Evolutionary conservation across 2,329 filamentous ascomycete species (phyloP), one percentile per base, ranked within the genome.

Genomic region (Fusarium sp.): DNA sequence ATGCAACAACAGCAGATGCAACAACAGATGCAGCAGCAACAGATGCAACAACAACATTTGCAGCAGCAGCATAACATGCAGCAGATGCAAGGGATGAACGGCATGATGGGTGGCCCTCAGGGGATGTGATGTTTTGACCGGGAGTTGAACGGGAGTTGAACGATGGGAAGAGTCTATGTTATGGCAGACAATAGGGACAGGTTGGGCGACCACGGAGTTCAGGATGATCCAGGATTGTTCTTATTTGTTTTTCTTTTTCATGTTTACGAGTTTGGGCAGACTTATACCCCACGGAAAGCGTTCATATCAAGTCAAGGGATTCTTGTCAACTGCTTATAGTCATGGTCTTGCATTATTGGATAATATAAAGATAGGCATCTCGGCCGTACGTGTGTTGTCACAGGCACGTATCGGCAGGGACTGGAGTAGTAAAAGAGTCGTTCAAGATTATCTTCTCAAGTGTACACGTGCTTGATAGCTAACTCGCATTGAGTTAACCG

Each of bases 31-130:
- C 78, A 80, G 45, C 74, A 75, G 37, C 66, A 69, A 25, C 76
- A 76, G 32, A 71, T 72, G 47, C 72, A 73, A 6, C 67, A 69
- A 12, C 57, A 65, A 40, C 70, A 73, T 13, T 46, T 71, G 57
- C 71, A 73, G 11, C 76, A 78, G 25, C 75, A 78, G 44, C 72
- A 73, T n/a, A 71, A 74, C n/a, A 57, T 73, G 62, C 72, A 74
- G n/a, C 71, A 73, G 29, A 71, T 74, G 67, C 71, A 74, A 24
- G 70, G 71, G 30, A 71, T 73, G 69, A 71, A 83, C 56, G 81
- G 83, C 27, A 87, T 88, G 83, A 86, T 86, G 84, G 83, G 82
- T 13, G 82, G 82, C 14, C 80, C 81, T 22, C 83, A 85, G 70
- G 83, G 82, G 41, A 85, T 85, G 82, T 84, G 80, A 75, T 51